phyloP scores from a whole-genome alignment of 805 yeast species.

The Starmerella gropengiesseri region DNA sequence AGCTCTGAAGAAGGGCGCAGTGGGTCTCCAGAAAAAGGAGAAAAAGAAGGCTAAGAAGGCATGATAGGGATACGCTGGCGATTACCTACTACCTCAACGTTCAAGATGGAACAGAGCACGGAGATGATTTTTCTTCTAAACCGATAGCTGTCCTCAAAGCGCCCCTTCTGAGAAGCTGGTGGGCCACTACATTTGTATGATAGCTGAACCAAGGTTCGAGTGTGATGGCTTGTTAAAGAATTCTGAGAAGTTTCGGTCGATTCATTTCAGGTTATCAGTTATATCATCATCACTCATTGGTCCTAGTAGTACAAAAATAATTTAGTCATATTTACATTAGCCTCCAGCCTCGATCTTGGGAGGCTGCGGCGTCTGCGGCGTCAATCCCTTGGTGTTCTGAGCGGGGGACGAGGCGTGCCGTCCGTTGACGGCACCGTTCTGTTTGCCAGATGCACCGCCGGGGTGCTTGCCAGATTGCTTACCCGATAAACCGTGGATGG shows the following conservation, averaged over 20 bases:
- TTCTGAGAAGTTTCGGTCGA: no score
- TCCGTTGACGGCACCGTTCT: neutral
- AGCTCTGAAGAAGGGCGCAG: conserved; percentile 57
- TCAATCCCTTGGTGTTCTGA: conserved; percentile 1
- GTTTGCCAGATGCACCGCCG: neutral
- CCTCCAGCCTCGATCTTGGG: conserved; percentile 22
- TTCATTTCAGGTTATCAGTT: no score
- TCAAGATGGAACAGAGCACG: neutral
- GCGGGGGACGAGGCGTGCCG: conserved; percentile 1
- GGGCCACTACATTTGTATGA: no score
- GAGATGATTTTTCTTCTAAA: no score
- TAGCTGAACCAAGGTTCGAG: no score
- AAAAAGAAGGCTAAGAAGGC: conserved; percentile 45
- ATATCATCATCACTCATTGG: conserved; percentile 5
- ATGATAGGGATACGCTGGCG: neutral
- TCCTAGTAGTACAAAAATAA: conserved; percentile 4
- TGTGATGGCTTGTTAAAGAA: no score
- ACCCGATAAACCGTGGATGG: no score
- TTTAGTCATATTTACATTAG: conserved; percentile 7
- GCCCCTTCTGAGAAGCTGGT: no score
- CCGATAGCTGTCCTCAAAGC: no score
- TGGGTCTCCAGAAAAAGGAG: conserved; percentile 71
- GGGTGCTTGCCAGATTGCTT: neutral
- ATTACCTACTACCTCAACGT: neutral
- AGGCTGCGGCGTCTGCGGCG: conserved; percentile 15